These are phyloP conservation scores for Backusella westeae DNA, from an alignment of 192 early-diverging fungal species.

Conservation along the genomic window DNA sequence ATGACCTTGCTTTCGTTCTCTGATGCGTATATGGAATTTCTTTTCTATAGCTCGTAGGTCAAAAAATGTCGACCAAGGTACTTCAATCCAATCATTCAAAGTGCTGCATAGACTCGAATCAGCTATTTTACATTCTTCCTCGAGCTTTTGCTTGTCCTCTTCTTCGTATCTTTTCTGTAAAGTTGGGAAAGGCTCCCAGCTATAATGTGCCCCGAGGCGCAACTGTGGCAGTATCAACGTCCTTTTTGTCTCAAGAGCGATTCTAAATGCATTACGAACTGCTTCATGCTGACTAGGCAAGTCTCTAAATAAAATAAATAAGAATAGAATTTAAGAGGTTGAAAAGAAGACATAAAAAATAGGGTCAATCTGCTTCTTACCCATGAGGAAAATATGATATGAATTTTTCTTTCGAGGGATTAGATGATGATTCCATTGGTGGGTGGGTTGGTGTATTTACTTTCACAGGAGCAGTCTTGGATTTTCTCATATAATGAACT, in stretches of 20 bases:
- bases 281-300: constrained; percentile 26
- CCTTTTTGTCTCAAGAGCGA: constrained; percentile 21
- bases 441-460: background rate
- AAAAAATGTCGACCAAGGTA: constrained; percentile 32
- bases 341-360: background rate
- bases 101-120: background rate
- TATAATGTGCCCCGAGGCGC: constrained; percentile 1
- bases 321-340: background rate
- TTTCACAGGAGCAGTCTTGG: background rate
- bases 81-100: constrained; percentile 16
- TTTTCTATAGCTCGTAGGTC: constrained; percentile 8
- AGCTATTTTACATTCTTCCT: background rate
- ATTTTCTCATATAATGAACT: background rate
- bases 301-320: constrained; percentile 14
- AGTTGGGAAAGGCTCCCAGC: constrained; percentile 15
- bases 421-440: background rate
- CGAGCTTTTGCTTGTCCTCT: background rate
- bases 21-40: constrained; percentile 19
- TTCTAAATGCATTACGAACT: constrained; percentile 26
- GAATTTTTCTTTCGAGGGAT: constrained; percentile 12
- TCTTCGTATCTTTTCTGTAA: constrained; percentile 6
- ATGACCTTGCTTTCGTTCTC: constrained; percentile 16
- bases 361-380: background rate
- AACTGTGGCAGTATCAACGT: constrained; percentile 20
- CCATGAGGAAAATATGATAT: constrained; percentile 27